Base-by-base conservation (phyloP, 768 basidiomycete genomes). In the Paxillus rubicundulus region DNA sequence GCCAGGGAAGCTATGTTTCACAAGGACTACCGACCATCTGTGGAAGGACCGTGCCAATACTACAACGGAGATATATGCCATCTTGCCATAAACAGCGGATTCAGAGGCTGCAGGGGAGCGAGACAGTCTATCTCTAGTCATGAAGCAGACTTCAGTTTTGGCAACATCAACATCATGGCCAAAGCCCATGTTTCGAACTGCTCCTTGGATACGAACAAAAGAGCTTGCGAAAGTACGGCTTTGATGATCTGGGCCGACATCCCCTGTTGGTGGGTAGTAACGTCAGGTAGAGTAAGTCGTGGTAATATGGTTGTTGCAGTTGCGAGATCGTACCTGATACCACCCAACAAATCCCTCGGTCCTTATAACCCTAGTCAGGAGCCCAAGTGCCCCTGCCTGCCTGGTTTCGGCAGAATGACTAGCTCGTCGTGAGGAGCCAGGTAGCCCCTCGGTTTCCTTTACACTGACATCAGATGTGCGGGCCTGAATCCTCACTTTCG, bases 231-330 rank as follows among this genome's bases (percentile, higher is more conserved):
- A 13, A 99, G 72, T 12, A 98, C 95, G 0, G 96, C 97, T 69
- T 99, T 99, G 46, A 84, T 79, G 52, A 98, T 94, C 70, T 99
- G 97, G 0, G 97, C 95, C 58, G 87, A 79, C 89, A 99, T 95
- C 10, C 97, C 97, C 87, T 95, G 70, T 43, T 44, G 48, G 33
- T 47, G 34, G 38, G 36, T 37, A 28, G 41, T 10, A 38, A n/a
- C 50, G 52, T 21, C 48, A 13, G 41, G n/a, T n/a, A 32, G 14
- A 43, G 8, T 14, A 28, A 20, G 13, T 38, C 39, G 39, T n/a
- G 47, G 47, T 21, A 45, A 49, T 33, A 33, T 17, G 32, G 24
- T 37, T 18, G n/a, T 37, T 16, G 24, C 36, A 5, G 5, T 33
- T 33, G 10, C 12, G 12, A 13, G 34, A 28, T 71, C 83, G 44